Conservation (phyloP, 2,329 filamentous ascomycete genomes). For the Verticillium longisporum region DNA sequence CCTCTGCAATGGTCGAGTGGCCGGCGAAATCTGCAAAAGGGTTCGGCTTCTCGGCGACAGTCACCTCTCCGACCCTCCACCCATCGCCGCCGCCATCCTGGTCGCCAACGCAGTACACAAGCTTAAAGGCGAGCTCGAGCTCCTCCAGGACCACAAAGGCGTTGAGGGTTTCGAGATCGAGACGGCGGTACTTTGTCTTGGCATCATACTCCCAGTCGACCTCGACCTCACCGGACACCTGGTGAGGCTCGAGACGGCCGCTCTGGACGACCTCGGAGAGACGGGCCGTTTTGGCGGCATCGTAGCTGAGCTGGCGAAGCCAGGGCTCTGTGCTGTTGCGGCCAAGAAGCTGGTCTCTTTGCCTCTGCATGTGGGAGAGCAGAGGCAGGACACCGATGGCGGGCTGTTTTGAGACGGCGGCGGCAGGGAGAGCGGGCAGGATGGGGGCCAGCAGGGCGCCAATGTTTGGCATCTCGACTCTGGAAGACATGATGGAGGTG, state of each 20-base stretch:
- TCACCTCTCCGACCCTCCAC: slow-evolving; percentile 69
- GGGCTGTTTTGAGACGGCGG: slow-evolving; percentile 50
- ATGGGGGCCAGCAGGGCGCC: slow-evolving; percentile 46
- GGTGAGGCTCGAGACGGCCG: slow-evolving; percentile 69
- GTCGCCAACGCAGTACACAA: slow-evolving; percentile 64
- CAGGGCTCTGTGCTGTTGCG: slow-evolving; percentile 56
- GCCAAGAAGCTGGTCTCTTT: slow-evolving; percentile 60
- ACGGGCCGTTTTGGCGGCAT: slow-evolving; percentile 45
- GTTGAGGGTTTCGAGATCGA: slow-evolving; percentile 71
- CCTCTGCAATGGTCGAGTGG: slow-evolving; percentile 45
- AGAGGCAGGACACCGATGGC: slow-evolving; percentile 50
- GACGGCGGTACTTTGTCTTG: slow-evolving; percentile 55
- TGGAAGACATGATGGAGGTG: neutral
- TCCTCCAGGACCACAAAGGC: slow-evolving; percentile 55
- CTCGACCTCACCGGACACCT: slow-evolving; percentile 73
- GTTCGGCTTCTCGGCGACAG: slow-evolving; percentile 47
- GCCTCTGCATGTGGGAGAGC: slow-evolving; percentile 59
- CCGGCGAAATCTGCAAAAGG: slow-evolving; percentile 50
- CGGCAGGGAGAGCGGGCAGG: slow-evolving; percentile 52
- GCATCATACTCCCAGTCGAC: slow-evolving; percentile 62
- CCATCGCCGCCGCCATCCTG: slow-evolving; percentile 53
- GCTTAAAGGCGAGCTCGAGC: slow-evolving; percentile 56
- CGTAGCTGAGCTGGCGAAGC: slow-evolving; percentile 68
- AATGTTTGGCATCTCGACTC: slow-evolving; percentile 23
- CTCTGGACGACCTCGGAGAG: slow-evolving; percentile 56